Evolutionary conservation across 129 eudicot species (phyloP).

Genomic region (Kitagawia praeruptora): DNA sequence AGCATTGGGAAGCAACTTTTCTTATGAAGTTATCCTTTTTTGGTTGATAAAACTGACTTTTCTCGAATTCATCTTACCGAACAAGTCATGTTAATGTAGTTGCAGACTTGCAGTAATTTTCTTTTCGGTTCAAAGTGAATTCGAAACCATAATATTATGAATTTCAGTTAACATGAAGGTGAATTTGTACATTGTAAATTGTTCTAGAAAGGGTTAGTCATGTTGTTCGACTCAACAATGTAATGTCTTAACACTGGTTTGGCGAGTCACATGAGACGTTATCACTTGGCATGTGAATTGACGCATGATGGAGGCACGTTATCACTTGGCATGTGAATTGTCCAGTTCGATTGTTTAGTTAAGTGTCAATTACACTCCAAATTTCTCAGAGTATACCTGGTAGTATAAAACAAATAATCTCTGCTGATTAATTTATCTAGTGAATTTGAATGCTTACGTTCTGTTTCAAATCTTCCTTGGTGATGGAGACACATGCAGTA

Average conservation of each 20-base stretch:
- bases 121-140: background rate
- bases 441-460: background rate
- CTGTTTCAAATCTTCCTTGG: background rate
- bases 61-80: background rate
- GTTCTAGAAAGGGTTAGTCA: background rate
- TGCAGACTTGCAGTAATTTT: too few relatives aligned
- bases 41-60: background rate
- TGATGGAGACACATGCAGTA: background rate
- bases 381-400: too few relatives aligned
- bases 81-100: background rate
- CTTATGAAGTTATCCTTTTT: background rate
- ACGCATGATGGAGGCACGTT: background rate
- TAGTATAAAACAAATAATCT: too few relatives aligned
- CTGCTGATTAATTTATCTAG: background rate
- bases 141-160: background rate
- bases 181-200: background rate
- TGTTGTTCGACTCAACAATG: background rate
- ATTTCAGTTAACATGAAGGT: background rate
- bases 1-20: background rate
- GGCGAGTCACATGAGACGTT: background rate
- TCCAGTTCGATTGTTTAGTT: too few relatives aligned
- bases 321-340: background rate
- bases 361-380: background rate
- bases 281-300: too few relatives aligned
- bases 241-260: background rate